Percentiles rank a stretch among this genome's conserved stretches.
These are phyloP conservation scores for Tolypocladium capitatum DNA, from an alignment of 2,329 filamentous ascomycete genomes.

Conservation along the genomic window DNA sequence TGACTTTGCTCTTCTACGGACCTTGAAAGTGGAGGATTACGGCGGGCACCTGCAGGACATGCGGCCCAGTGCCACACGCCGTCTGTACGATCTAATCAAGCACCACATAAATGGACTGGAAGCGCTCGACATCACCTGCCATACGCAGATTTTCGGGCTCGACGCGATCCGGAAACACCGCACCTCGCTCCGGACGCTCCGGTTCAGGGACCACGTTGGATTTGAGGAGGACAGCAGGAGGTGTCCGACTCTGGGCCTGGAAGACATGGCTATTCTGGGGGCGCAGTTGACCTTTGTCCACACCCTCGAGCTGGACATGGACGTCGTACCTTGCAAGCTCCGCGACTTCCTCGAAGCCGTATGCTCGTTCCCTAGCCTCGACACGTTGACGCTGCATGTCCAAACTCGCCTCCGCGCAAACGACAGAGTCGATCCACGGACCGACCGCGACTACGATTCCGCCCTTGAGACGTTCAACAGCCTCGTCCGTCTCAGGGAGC, in stretches of 20 bases:
- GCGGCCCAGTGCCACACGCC: constrained; percentile 24
- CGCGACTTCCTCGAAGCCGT: constrained; percentile 23
- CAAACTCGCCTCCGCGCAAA: constrained; percentile 26
- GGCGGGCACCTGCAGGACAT: constrained; percentile 25
- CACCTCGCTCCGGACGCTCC: constrained; percentile 21
- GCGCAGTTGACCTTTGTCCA: constrained; percentile 18
- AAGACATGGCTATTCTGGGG: constrained; percentile 21
- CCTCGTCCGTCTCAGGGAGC: constrained; percentile 17
- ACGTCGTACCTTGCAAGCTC: constrained; percentile 21
- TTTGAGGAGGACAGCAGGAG: constrained; percentile 27
- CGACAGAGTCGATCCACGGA: constrained; percentile 11
- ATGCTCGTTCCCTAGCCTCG: constrained; percentile 24
- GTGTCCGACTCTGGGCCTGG: constrained; percentile 27
- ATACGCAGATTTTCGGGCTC: constrained; percentile 25
- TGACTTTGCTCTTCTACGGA: constrained; percentile 22
- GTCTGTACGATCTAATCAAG: constrained; percentile 24
- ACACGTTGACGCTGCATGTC: constrained; percentile 29
- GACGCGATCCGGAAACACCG: constrained; percentile 26
- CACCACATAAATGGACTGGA: constrained; percentile 23
- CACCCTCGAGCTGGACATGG: constrained; percentile 34
- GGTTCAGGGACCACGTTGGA: constrained; percentile 31
- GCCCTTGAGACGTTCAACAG: constrained; percentile 19
- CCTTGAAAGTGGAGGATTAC: constrained; percentile 30
- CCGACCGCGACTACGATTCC: constrained; percentile 24
- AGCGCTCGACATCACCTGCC: constrained; percentile 27